Base-by-base conservation (phyloP, 306 rosid species). In the Sechiopsis laciniata region DNA sequence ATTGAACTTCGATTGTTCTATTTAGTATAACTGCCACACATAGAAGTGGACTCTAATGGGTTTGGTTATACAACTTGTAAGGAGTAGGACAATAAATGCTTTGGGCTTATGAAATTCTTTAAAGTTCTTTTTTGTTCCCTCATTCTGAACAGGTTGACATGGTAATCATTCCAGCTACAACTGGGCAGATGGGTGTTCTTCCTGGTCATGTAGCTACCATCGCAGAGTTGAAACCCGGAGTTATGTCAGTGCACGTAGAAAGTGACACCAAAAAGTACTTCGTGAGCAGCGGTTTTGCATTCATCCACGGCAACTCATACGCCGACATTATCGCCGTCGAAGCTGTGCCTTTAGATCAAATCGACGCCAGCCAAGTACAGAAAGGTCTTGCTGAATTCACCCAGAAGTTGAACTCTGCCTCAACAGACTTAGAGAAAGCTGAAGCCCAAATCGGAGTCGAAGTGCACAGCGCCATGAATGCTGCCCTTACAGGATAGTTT, bases 131-230 rank as follows among this genome's bases (percentile, higher is more conserved):
- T 10, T 3, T 63, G 24, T 2, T 76, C 21, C 40, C 15, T 42
- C 48, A 21, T 54, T 82, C 24, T 72, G 52, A 68, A 78, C 83
- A 95, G 99, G 99, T 95, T 71, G 99, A 95, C 79, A 87, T 88
- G 97, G 97, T 91, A 37, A 95, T 91, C 70, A 85, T 95, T 75
- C 99, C 97, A 46, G 99, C 99, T 50, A 88, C 84, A 81, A 95
- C 99, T 17, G 99, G 99, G 8, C 91, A 88, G 58, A 89, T 95
- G 99, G 99, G 99, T 83, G 97, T 95, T 85, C 99, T 95, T 79
- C 99, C 99, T 20, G 99, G 99, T 40, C 99, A 95, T 58, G 99
- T 95, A 61, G 84, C 97, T 22, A 95, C 99, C 79, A 95, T 95
- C 61, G 95, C 99, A 14, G 99, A 95, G 85, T 82, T 95, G 90